Evolutionary conservation across 352 stramenopile species (phyloP), one percentile per base, ranked within the genome.

Genomic region (Globisporangium carolinianum): DNA sequence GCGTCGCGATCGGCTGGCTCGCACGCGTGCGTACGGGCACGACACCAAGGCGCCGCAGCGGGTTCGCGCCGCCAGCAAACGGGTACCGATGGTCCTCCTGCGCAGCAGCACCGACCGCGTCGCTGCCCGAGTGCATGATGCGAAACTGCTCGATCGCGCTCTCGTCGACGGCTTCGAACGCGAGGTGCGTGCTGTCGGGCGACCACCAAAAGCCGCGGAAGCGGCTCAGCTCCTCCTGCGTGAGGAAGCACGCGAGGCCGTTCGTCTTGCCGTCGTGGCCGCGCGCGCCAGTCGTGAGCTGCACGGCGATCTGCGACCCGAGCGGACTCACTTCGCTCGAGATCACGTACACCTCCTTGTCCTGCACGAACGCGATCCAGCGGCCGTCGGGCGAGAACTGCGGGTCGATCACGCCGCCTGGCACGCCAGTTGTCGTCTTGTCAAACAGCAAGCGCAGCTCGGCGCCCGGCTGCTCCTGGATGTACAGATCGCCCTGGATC

Each of bases 151-250:
- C 89, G 47, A 98, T 94, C 50, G 89, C 70, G 45, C 84, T 87
- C 70, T 99, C 96, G 64, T 99, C 95, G 11, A 98, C 82, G 61
- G 94, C 72, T 58, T 92, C 86, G 61, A 97, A 98, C 11, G 92
- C 81, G 52, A 98, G 73, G 47, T 73, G 67, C 3, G 71, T 62
- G 43, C 81, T 93, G 71, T 98, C 86, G 0, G 88, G 85, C 18
- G 86, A 89, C 91, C 92, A 98, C 96, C 96, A 99, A 75, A 98
- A 98, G 49, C 96, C 96, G 46, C 87, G 72, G 75, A 98, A 98
- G 37, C 95, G 87, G 66, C 96, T 95, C 67, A 99, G 95, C 73
- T 99, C 96, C 73, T 99, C 97, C 65, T 98, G 94, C 6, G 96
- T 97, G 9, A 99, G 66, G 72, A 98, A 99, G 72, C 98, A 98